phyloP scores from a whole-genome alignment of 345 rosid genomes.

The Gossypium australe region DNA sequence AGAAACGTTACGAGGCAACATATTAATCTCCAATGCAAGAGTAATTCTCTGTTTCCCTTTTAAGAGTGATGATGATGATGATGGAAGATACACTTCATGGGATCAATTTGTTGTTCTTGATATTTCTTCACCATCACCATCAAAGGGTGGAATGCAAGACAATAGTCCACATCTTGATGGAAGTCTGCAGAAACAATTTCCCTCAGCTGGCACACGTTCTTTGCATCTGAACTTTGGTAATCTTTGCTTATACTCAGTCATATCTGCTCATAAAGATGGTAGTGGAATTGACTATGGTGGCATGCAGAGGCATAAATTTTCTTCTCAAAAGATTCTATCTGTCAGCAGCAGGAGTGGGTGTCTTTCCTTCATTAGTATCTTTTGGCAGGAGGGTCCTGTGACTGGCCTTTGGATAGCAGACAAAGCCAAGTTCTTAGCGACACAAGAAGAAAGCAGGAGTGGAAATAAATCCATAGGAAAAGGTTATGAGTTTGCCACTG shows the following conservation, averaged over 20 bases:
- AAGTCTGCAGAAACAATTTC: constrained; percentile 31
- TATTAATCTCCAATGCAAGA: constrained; percentile 64
- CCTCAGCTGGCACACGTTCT: constrained; percentile 39
- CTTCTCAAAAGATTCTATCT: constrained; percentile 48
- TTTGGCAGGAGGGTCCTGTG: constrained; percentile 67
- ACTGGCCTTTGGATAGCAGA: constrained; percentile 65
- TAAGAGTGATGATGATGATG: constrained; percentile 38
- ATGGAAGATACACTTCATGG: constrained; percentile 36
- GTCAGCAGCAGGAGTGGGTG: constrained; percentile 34
- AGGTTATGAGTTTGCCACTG: constrained; percentile 70
- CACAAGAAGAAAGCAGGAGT: constrained; percentile 46
- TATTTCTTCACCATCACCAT: constrained; percentile 38
- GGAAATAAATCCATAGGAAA: constrained; percentile 38
- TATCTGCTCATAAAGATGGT: constrained; percentile 30
- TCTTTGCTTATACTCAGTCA: constrained; percentile 56
- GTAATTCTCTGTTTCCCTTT: constrained; percentile 67
- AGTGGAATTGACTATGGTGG: constrained; percentile 22
- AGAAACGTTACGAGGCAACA: constrained; percentile 46
- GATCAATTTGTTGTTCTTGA: constrained; percentile 68
- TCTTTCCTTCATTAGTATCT: constrained; percentile 58
- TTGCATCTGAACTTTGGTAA: constrained; percentile 50
- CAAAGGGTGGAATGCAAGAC: constrained; percentile 28
- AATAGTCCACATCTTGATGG: constrained; percentile 25
- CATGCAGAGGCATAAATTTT: constrained; percentile 32
- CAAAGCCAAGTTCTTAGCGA: constrained; percentile 70